phyloP scores from a whole-genome alignment of 345 rosid genomes.

The Brassica juncea region DNA sequence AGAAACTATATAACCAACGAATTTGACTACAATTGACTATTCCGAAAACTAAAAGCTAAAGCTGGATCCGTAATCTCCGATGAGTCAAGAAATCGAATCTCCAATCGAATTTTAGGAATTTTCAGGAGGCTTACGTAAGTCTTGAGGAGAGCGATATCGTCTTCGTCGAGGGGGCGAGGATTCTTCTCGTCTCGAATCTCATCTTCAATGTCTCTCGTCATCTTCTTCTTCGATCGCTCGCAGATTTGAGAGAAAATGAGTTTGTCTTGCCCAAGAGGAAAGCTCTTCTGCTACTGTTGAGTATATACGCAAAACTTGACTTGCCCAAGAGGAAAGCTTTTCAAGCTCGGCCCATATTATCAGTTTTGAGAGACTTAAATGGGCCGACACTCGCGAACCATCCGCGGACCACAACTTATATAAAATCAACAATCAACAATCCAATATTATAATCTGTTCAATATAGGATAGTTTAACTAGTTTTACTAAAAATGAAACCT shows the following conservation, averaged over 20 bases:
- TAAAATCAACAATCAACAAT: neutral
- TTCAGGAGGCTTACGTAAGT: conserved; percentile 63
- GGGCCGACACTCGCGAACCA: neutral
- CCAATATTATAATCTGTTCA: too few species aligned
- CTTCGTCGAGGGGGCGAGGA: conserved; percentile 85
- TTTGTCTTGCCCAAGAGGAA: conserved; percentile 34
- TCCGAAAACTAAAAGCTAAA: neutral
- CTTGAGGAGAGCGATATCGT: conserved; percentile 92
- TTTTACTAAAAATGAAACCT: too few species aligned
- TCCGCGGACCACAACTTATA: neutral
- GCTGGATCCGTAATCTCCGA: conserved; percentile 2
- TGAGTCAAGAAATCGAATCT: neutral
- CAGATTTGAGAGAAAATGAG: conserved; percentile 5
- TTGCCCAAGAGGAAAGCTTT: conserved; percentile 28
- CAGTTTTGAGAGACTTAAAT: neutral
- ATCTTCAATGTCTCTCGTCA: conserved; percentile 54
- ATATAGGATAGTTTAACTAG: neutral
- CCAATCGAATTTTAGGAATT: neutral
- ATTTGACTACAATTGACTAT: neutral
- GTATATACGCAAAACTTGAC: neutral
- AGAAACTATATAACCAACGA: neutral
- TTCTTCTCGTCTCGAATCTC: conserved; percentile 87
- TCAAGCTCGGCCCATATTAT: neutral
- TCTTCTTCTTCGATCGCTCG: conserved; percentile 16
- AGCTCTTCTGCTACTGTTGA: neutral